These are phyloP conservation scores for Cocos nucifera DNA, from an alignment of 176 grass and related monocot genomes.

Conservation along the genomic window DNA sequence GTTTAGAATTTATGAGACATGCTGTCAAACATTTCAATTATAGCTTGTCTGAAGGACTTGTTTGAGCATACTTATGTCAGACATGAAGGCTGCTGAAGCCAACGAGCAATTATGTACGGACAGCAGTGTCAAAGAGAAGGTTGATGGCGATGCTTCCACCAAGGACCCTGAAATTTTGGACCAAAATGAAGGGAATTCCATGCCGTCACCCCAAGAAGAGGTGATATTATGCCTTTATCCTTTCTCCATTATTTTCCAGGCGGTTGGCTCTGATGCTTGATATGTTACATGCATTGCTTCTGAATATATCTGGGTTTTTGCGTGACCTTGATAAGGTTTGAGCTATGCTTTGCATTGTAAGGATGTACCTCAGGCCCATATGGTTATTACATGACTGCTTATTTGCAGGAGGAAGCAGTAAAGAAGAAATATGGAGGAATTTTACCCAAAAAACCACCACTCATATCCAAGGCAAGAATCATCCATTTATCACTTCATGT, in stretches of 20 bases:
- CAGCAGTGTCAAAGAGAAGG: background rate
- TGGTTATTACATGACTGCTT: background rate
- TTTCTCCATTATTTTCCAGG: background rate
- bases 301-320: too few species aligned
- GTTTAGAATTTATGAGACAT: too few species aligned
- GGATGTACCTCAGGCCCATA: too few species aligned
- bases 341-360: too few species aligned
- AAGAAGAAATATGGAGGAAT: conserved; percentile 23
- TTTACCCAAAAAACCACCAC: conserved; percentile 10
- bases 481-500: too few species aligned
- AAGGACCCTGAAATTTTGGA: background rate
- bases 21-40: too few species aligned
- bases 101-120: background rate
- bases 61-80: conserved; percentile 6
- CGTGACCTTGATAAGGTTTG: background rate
- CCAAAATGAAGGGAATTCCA: conserved; percentile 5
- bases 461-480: conserved; percentile 13
- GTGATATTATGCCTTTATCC: background rate
- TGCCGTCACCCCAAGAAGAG: conserved; percentile 14
- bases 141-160: background rate
- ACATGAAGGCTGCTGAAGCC: background rate
- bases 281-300: background rate
- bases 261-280: background rate
- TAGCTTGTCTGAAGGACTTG: too few species aligned
- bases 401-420: conserved; percentile 10